A percentile compares a stretch with the other conserved stretches of the same genome.
These are phyloP conservation scores for Skeletonema grethae DNA, from an alignment of 108 stramenopile genomes.

Conservation along the genomic window DNA sequence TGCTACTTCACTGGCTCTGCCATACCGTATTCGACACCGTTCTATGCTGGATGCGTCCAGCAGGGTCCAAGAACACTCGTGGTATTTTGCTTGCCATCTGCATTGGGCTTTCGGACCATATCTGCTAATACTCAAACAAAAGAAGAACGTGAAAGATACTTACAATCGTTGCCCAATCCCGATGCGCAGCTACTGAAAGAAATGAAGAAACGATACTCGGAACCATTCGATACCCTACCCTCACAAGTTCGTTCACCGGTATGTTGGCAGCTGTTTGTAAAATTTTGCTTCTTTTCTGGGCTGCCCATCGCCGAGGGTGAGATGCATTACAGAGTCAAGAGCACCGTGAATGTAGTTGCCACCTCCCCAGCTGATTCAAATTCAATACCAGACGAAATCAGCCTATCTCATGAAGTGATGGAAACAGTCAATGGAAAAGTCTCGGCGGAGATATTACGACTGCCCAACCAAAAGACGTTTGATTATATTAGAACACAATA, in stretches of 20 bases:
- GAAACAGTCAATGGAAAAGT: slow-evolving; percentile 79
- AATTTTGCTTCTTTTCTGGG: slow-evolving; percentile 89
- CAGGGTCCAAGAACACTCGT: slow-evolving; percentile 85
- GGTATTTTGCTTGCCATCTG: slow-evolving; percentile 84
- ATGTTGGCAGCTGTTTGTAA: slow-evolving; percentile 78
- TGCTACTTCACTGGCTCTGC: slow-evolving; percentile 85
- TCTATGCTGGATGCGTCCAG: slow-evolving; percentile 83
- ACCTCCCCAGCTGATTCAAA: not conserved
- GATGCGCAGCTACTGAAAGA: slow-evolving; percentile 55
- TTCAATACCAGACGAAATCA: slow-evolving; percentile 60
- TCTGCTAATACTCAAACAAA: slow-evolving; percentile 14
- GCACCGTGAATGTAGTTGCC: slow-evolving; percentile 40
- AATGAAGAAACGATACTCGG: slow-evolving; percentile 65
- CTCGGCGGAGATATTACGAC: slow-evolving; percentile 66
- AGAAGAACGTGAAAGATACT: slow-evolving; percentile 25
- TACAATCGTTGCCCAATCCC: slow-evolving; percentile 56
- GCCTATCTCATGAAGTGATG: slow-evolving; percentile 83
- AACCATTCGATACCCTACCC: slow-evolving; percentile 75
- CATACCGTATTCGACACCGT: slow-evolving; percentile 69
- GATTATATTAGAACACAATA: slow-evolving; percentile 78
- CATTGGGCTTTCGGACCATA: slow-evolving; percentile 61
- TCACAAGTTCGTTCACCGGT: slow-evolving; percentile 66
- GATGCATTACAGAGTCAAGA: slow-evolving; percentile 80
- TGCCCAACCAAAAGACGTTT: slow-evolving; percentile 85
- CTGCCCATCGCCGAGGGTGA: slow-evolving; percentile 90